Conservation (phyloP, 768 basidiomycete species). For the Leccinum rimulosum region DNA sequence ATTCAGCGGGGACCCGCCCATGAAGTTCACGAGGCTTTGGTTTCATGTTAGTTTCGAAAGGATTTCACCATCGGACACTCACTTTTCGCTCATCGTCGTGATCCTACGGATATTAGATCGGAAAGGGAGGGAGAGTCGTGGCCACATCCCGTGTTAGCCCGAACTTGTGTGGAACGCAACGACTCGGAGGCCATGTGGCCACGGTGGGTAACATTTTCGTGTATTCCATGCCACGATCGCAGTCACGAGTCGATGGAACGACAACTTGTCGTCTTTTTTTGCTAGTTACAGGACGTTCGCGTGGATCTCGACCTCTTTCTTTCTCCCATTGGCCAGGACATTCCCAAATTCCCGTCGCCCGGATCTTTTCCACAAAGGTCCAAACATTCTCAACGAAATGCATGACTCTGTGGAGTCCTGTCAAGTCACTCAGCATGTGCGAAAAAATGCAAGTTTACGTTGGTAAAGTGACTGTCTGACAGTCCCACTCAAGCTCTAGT, state of each 20-base stretch:
- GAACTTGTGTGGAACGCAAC: slow-evolving; percentile 2
- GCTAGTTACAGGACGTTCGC: too few relatives aligned
- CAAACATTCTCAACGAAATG: slow-evolving; percentile 5
- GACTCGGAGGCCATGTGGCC: slow-evolving; percentile 2
- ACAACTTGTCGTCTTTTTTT: too few relatives aligned
- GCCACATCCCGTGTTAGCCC: neutral
- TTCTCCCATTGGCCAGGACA: slow-evolving; percentile 20
- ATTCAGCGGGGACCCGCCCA: slow-evolving; percentile 69
- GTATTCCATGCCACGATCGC: neutral
- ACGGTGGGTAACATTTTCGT: neutral
- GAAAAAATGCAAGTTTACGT: slow-evolving; percentile 21
- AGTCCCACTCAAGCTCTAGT: slow-evolving; percentile 3
- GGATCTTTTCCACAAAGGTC: slow-evolving; percentile 22
- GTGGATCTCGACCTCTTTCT: neutral
- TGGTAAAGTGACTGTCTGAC: slow-evolving; percentile 18
- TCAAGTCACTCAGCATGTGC: slow-evolving; percentile 3
- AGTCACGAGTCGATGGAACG: neutral
- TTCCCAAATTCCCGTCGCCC: slow-evolving; percentile 20
- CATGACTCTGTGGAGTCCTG: slow-evolving; percentile 5
- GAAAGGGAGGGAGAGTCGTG: slow-evolving; percentile 1
- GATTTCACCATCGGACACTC: slow-evolving; percentile 10
- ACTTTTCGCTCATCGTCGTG: slow-evolving; percentile 32
- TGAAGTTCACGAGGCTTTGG: slow-evolving; percentile 46
- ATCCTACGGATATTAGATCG: slow-evolving; percentile 2
- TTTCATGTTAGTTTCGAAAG: neutral